A percentile compares a stretch with the other conserved stretches of the same genome.
Evolutionary conservation across 768 basidiomycete genomes (phyloP).

Genomic region (Kwoniella dendrophila): DNA sequence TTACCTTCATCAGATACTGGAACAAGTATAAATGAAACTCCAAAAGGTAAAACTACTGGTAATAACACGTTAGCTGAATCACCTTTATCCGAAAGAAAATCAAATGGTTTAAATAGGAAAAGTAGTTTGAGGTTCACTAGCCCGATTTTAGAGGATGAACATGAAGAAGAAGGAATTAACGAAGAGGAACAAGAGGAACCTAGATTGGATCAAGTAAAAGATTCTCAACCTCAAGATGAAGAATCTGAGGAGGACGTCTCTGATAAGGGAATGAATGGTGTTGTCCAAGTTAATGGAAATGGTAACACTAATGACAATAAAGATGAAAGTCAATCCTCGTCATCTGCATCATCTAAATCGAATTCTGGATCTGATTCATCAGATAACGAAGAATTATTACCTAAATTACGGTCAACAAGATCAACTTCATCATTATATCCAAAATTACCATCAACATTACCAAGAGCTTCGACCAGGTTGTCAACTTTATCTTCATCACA

Average conservation of each 20-base stretch:
- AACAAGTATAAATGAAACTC: slow-evolving; percentile 10
- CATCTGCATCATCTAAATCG: background rate
- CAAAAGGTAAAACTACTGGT: background rate
- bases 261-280: background rate
- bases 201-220: slow-evolving; percentile 1
- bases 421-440: slow-evolving; percentile 3
- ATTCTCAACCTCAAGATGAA: slow-evolving; percentile 1
- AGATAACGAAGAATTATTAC: background rate
- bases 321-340: no score
- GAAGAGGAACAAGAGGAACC: slow-evolving; percentile 11
- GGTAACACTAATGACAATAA: no score
- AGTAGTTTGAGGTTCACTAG: slow-evolving; percentile 12
- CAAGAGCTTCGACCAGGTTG: no score
- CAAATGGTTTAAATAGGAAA: background rate
- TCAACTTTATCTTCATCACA: background rate
- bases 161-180: no score
- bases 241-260: background rate
- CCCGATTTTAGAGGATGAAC: slow-evolving; percentile 12
- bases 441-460: background rate
- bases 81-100: slow-evolving; percentile 5
- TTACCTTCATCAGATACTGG: slow-evolving; percentile 14
- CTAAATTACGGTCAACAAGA: slow-evolving; percentile 6
- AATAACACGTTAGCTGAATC: slow-evolving; percentile 8
- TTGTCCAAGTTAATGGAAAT: background rate
- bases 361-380: slow-evolving; percentile 4